Base-by-base conservation (phyloP, 1,284 basidiomycete species). In the Apiotrichum siamense region DNA sequence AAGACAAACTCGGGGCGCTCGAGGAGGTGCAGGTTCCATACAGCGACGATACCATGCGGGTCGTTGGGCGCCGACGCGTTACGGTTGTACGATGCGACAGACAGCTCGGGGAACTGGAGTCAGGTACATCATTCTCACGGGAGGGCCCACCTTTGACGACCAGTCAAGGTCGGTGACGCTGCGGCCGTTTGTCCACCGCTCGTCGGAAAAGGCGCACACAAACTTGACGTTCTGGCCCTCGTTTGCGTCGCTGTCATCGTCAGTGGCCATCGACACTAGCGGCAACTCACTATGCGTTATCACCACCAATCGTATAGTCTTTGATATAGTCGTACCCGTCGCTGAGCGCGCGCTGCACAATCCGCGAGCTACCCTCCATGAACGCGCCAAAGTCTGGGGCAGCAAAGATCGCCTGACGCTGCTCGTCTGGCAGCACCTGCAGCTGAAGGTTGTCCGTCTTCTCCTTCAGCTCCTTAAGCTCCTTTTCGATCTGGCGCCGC, bases 1-100 rank as follows among this genome's bases (percentile, higher is more conserved):
- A 99, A 97, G 44, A 97, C 81, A 62, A 97, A 98, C 71, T 99
- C 96, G 18, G 96, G 94, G 58, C 94, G 81, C 65, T 97, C 92
- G 3, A 89, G 79, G 3, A 97, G 77, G 66, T 98, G 96, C 44
- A 94, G 75, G 69, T 98, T 98, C 96, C 96, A 99, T 4, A 99
- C 87, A 2, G 89, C 87, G 11, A 96, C 96, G 44, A 98, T 84
- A 3, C 96, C 96, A 63, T 97, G 93, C 0, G 94, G 92, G 66
- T 96, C 92, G 59, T 94, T 92, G 38, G 90, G 71, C 0, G 88
- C 86, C 4, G 86, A 83, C 4, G 89, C 83, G 62, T 94, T 96
- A 76, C 96, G 94, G 77, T 96, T 98, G 70, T 99, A 99, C 5
- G 92, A 87, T 0, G 91, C 92, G 10, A 89, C 88, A 54, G 84